phyloP scores from a whole-genome alignment of 768 basidiomycete species.

The Agaricus sinodeliciosus region DNA sequence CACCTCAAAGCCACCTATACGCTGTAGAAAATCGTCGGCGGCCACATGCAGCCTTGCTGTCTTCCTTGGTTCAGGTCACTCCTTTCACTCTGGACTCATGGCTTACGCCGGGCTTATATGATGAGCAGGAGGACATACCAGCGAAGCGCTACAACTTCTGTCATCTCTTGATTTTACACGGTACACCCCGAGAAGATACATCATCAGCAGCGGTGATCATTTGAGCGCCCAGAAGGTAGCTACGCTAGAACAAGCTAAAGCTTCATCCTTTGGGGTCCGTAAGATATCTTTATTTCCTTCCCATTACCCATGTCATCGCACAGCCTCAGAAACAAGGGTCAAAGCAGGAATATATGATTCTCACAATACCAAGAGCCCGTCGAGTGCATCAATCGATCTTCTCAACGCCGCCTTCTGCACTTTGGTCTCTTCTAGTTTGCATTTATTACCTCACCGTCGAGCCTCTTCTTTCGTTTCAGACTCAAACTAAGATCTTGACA shows the following conservation, averaged over 20 bases:
- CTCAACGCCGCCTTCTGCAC: slow-evolving; percentile 61
- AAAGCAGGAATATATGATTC: slow-evolving; percentile 34
- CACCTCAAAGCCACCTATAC: slow-evolving; percentile 11
- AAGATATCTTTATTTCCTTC: background rate
- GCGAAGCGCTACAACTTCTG: slow-evolving; percentile 71
- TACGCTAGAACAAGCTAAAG: slow-evolving; percentile 49
- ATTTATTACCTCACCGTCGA: slow-evolving; percentile 52
- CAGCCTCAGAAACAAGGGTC: background rate
- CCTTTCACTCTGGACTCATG: background rate
- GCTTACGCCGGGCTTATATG: background rate
- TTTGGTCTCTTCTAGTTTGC: slow-evolving; percentile 53
- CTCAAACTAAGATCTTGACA: slow-evolving; percentile 25
- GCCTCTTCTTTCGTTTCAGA: slow-evolving; percentile 24
- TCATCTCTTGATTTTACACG: slow-evolving; percentile 68
- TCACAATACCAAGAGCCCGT: slow-evolving; percentile 82
- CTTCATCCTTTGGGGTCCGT: slow-evolving; percentile 14
- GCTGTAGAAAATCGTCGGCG: slow-evolving; percentile 5
- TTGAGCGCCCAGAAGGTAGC: slow-evolving; percentile 71
- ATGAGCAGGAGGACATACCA: slow-evolving; percentile 83
- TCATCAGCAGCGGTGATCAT: slow-evolving; percentile 74
- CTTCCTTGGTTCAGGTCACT: slow-evolving; percentile 88
- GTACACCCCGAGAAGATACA: slow-evolving; percentile 74
- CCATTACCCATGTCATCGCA: slow-evolving; percentile 7
- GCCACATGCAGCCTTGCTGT: slow-evolving; percentile 54
- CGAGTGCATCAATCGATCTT: slow-evolving; percentile 75